Conservation (phyloP, 2,329 filamentous ascomycete species). For the Apiospora hydei region DNA sequence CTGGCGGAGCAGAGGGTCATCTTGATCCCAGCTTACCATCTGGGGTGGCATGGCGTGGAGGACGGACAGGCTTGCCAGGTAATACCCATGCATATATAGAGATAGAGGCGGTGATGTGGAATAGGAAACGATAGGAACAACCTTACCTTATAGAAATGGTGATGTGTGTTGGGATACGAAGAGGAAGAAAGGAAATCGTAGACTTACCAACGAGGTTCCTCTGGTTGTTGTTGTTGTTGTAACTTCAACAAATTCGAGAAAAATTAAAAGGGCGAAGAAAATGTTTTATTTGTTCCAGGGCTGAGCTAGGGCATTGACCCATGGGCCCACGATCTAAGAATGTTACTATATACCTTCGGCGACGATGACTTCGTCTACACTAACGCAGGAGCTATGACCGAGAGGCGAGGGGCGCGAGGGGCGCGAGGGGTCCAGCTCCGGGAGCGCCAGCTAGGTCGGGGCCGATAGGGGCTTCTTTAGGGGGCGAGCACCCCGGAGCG, state of each 20-base stretch:
- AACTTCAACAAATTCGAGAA: background rate
- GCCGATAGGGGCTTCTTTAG: background rate
- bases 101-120: background rate
- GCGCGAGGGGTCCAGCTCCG: background rate
- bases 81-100: background rate
- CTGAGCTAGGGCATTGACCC: background rate
- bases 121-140: background rate
- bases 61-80: background rate
- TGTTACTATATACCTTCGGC: background rate
- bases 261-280: background rate
- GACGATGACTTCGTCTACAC: background rate
- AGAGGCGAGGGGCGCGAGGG: background rate
- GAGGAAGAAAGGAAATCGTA: background rate
- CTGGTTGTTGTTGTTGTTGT: background rate
- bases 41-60: background rate
- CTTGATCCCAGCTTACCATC: background rate
- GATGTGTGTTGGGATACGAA: background rate
- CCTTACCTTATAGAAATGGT: background rate
- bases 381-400: conserved; percentile 7
- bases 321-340: background rate
- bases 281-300: background rate
- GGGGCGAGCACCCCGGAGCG: background rate
- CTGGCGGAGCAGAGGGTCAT: background rate
- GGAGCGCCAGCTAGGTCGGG: background rate
- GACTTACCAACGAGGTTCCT: background rate